Evolutionary conservation across 495 filamentous ascomycete genomes (phyloP).

Genomic region (Pyronema omphalodes): DNA sequence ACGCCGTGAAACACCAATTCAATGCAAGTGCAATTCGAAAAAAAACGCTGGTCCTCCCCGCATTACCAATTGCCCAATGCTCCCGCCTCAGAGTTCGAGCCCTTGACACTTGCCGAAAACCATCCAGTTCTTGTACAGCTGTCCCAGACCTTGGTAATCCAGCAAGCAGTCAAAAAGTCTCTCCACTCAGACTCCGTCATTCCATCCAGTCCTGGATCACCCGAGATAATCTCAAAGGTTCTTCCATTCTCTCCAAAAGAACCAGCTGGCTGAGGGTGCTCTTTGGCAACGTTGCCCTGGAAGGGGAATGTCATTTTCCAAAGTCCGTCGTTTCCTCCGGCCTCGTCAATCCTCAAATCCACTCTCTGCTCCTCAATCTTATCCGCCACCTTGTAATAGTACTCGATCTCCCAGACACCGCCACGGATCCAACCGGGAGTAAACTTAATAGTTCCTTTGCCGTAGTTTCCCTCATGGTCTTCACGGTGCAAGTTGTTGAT

Average conservation of each 20-base stretch:
- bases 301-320: conserved; percentile 20
- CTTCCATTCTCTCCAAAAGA: conserved; percentile 17
- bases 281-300: conserved; percentile 14
- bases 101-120: conserved; percentile 5
- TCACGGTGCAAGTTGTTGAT: conserved; percentile 15
- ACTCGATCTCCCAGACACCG: conserved; percentile 13
- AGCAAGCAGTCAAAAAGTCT: conserved; percentile 20
- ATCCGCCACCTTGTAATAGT: conserved; percentile 12
- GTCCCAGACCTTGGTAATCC: conserved; percentile 22
- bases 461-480: conserved; percentile 13
- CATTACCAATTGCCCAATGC: conserved; percentile 12
- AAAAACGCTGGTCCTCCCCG: background rate
- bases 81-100: background rate
- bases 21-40: background rate
- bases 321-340: conserved; percentile 12
- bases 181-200: conserved; percentile 20
- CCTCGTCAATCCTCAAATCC: conserved; percentile 14
- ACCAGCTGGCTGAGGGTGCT: conserved; percentile 3
- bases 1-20: background rate
- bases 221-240: conserved; percentile 17
- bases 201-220: conserved; percentile 12
- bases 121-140: conserved; percentile 15
- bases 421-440: conserved; percentile 13
- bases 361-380: conserved; percentile 8
- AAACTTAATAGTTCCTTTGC: conserved; percentile 12